Base-by-base conservation (phyloP, 2,329 filamentous ascomycete genomes). In the Emergomyces africanus region DNA sequence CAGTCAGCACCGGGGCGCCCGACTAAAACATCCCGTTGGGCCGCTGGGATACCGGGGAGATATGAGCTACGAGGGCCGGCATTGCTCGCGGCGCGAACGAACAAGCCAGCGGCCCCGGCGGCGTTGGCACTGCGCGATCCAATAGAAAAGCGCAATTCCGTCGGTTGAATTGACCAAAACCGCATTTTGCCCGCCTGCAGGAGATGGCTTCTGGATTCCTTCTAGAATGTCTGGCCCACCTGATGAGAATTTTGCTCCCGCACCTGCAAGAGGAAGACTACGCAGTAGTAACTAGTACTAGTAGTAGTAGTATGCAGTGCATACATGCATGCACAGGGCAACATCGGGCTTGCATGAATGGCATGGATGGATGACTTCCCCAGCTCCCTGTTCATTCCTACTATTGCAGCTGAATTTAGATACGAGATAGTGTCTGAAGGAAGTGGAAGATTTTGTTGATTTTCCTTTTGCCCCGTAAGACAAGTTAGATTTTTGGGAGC, bases 181-280 rank as follows among this genome's bases (percentile, higher is more conserved):
- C 23, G 23, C 37, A 30, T 20, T 5, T 30, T 39, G 30, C 14
- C 51, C 6, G 14, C 23, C 51, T 25, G 51, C 35, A 41, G 14
- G 2, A n/a, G 18, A 23, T 5, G 51, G 54, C 54, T 55, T 55
- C 54, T 55, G 54, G 54, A 55, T 55, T 55, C 54, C 41, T 55
- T 55, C 54, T 55, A 55, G 54, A 55, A 55, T 30, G 28, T 55
- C n/a, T 23, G 33, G 5, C 14, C 14, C 33, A 20, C n/a, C 28
- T 30, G 28, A 20, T 18, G 49, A 23, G 33, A n/a, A 4, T 20
- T 53, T 49, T 49, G 28, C 4, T 28, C 10, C n/a, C n/a, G 18
- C 10, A 14, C 37, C 18, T 53, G 33, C 39, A 18, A 6, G 1
- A n/a, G n/a, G n/a, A n/a, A n/a, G n/a, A n/a, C n/a, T n/a, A n/a